Conservation (phyloP, 768 basidiomycete genomes). For the Boletus rubropictus region DNA sequence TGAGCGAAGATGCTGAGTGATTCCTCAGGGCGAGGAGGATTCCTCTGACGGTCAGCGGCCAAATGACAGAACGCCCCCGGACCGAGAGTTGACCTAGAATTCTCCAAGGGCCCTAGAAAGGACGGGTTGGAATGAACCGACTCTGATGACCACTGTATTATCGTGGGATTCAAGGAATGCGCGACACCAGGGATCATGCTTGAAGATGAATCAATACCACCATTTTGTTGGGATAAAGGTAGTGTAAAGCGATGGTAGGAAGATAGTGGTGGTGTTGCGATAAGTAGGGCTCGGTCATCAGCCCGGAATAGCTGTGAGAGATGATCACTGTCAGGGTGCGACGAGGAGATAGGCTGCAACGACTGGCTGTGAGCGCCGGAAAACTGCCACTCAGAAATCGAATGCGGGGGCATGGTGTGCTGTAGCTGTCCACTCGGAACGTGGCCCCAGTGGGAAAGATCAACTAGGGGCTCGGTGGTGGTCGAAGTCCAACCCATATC, state of each 20-base stretch:
- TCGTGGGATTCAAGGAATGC: background rate
- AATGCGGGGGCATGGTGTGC: background rate
- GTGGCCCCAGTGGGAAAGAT: background rate
- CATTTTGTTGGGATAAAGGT: constrained; percentile 1
- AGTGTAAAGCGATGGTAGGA: background rate
- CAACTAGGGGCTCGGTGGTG: background rate
- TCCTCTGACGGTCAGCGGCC: constrained; percentile 2
- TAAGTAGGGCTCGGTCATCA: constrained; percentile 1
- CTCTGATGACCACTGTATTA: constrained; percentile 2
- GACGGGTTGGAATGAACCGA: background rate
- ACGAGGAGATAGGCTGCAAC: background rate
- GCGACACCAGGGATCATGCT: background rate
- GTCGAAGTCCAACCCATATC: background rate
- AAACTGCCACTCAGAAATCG: constrained; percentile 7
- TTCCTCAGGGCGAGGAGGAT: background rate
- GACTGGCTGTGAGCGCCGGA: constrained; percentile 1
- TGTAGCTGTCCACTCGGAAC: constrained; percentile 3
- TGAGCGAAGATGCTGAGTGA: background rate
- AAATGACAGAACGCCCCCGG: background rate
- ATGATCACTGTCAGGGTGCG: background rate
- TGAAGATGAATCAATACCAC: background rate
- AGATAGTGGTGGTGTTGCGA: background rate
- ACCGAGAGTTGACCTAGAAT: background rate
- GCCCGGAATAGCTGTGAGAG: constrained; percentile 1
- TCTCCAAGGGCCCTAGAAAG: background rate